Evolutionary conservation across 495 filamentous ascomycete species (phyloP).

Genomic region (Penicillium argentinense): DNA sequence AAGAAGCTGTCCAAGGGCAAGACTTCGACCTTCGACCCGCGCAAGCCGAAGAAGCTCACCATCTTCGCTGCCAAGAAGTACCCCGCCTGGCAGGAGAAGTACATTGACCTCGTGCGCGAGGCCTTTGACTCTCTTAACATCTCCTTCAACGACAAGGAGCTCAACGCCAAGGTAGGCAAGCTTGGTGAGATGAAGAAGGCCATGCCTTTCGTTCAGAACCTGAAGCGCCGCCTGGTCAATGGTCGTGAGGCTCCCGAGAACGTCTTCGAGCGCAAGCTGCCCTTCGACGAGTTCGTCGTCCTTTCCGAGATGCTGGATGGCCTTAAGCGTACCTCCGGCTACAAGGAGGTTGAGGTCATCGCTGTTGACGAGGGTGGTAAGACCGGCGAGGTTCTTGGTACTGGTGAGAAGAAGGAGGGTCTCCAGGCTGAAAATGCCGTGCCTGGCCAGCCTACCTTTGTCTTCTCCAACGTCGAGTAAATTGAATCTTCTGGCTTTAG

Average conservation of each 20-base stretch:
- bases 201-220: slow-evolving; percentile 89
- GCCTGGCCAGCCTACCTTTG: slow-evolving; percentile 76
- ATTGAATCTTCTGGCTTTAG: not conserved
- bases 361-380: slow-evolving; percentile 70
- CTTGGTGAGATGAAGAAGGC: slow-evolving; percentile 92
- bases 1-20: slow-evolving; percentile 88
- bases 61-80: slow-evolving; percentile 77
- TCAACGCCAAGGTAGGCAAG: slow-evolving; percentile 72
- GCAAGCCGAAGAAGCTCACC: slow-evolving; percentile 86
- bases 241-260: slow-evolving; percentile 53
- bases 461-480: slow-evolving; percentile 69
- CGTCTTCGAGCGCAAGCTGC: slow-evolving; percentile 79
- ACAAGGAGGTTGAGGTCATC: slow-evolving; percentile 62
- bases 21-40: slow-evolving; percentile 74
- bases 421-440: slow-evolving; percentile 65
- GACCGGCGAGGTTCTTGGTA: slow-evolving; percentile 55
- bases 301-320: slow-evolving; percentile 58
- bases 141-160: slow-evolving; percentile 71
- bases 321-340: slow-evolving; percentile 63
- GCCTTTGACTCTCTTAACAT: slow-evolving; percentile 57
- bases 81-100: slow-evolving; percentile 89
- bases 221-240: slow-evolving; percentile 75
- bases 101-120: slow-evolving; percentile 77
- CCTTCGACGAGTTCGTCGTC: slow-evolving; percentile 79
- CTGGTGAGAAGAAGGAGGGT: slow-evolving; percentile 56